Conservation (phyloP, 345 rosid species). For the Populus deltoides region DNA sequence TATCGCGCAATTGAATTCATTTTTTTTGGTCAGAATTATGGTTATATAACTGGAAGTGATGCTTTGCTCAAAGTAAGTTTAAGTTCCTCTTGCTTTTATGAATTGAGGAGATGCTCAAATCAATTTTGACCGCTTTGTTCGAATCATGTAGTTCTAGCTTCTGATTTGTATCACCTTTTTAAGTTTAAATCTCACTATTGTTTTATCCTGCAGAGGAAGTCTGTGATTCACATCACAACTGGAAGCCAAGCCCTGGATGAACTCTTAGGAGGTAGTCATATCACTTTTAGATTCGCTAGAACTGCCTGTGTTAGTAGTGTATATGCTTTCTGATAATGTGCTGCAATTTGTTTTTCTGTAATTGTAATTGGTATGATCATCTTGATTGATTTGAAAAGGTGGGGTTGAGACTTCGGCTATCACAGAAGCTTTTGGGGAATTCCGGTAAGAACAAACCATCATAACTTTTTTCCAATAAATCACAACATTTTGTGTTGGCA, state of each 20-base stretch:
- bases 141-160: not conserved
- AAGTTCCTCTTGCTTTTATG: conserved; percentile 1
- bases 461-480: not conserved
- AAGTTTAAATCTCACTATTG: not conserved
- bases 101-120: not conserved
- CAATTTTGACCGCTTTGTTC: not conserved
- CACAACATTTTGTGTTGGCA: not conserved
- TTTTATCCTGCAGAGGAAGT: conserved; percentile 48
- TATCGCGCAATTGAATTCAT: not conserved
- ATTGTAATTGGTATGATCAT: not conserved
- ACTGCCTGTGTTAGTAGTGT: not conserved
- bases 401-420: conserved; percentile 75
- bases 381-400: conserved; percentile 39
- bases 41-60: conserved; percentile 89
- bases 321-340: not conserved
- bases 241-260: conserved; percentile 96
- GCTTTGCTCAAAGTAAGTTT: conserved; percentile 73
- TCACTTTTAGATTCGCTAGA: not conserved
- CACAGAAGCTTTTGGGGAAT: conserved; percentile 95
- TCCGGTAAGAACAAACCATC: conserved; percentile 47
- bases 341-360: not conserved
- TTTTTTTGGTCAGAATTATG: conserved; percentile 53
- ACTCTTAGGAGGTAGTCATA: conserved; percentile 66
- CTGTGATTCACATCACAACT: conserved; percentile 74
- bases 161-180: not conserved